These are phyloP conservation scores for Viridothelium virens DNA, from an alignment of 495 filamentous ascomycete genomes.

Conservation along the genomic window DNA sequence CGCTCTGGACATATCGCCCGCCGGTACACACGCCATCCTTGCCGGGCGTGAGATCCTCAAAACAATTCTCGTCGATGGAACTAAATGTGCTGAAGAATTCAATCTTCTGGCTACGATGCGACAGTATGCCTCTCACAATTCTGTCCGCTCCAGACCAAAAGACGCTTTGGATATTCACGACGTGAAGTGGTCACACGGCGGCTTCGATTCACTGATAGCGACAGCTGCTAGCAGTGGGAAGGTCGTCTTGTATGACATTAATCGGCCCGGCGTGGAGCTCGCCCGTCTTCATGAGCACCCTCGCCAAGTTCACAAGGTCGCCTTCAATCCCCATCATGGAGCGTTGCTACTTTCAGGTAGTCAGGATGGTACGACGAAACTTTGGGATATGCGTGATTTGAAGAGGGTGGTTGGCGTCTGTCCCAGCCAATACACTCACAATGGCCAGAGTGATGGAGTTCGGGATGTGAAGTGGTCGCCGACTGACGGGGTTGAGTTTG, in stretches of 20 bases:
- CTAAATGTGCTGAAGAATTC: conserved; percentile 63
- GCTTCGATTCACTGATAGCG: conserved; percentile 59
- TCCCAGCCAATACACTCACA: conserved; percentile 49
- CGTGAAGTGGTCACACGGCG: conserved; percentile 74
- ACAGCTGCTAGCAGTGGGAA: conserved; percentile 81
- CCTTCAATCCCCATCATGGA: conserved; percentile 76
- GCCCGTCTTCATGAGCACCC: conserved; percentile 76
- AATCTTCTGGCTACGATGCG: conserved; percentile 73
- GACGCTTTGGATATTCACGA: conserved; percentile 76
- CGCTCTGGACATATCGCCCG: conserved; percentile 69
- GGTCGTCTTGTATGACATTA: conserved; percentile 79
- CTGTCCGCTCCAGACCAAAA: conserved; percentile 47
- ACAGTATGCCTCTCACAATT: conserved; percentile 56
- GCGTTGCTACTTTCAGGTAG: conserved; percentile 77
- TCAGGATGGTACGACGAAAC: conserved; percentile 82
- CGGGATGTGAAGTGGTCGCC: conserved; percentile 87
- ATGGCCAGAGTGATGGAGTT: conserved; percentile 67
- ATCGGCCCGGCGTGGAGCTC: conserved; percentile 62
- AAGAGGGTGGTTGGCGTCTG: conserved; percentile 45
- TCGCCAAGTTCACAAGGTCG: conserved; percentile 85
- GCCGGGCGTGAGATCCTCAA: conserved; percentile 79
- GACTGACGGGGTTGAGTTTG: conserved; percentile 75
- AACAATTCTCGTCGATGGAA: conserved; percentile 64
- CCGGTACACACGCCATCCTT: conserved; percentile 67
- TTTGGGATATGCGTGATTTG: conserved; percentile 63